phyloP scores from a whole-genome alignment of 176 grass and related monocot genomes.

The Chloris gayana region DNA sequence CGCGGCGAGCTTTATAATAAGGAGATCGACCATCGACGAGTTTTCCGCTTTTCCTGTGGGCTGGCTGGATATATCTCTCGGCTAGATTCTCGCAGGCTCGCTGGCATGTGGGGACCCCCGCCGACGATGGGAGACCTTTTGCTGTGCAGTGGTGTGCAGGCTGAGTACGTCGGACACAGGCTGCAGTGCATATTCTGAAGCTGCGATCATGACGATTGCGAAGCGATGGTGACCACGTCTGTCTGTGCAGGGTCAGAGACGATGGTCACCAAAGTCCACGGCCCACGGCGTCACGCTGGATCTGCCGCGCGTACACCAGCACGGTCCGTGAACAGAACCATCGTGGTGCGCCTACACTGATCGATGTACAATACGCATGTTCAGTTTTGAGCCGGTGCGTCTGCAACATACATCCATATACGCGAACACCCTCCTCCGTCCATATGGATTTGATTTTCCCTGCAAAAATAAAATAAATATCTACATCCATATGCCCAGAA shows the following conservation, averaged over 20 bases:
- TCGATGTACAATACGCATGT: not conserved
- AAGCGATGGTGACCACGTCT: not conserved
- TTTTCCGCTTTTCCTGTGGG: slow-evolving; percentile 36
- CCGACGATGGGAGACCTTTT: not conserved
- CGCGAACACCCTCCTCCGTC: no score
- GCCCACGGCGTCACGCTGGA: not conserved
- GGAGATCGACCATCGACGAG: not conserved
- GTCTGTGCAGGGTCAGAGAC: not conserved
- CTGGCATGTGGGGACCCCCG: not conserved
- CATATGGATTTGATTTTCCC: no score
- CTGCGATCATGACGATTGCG: not conserved
- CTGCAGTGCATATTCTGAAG: not conserved
- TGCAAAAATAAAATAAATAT: no score
- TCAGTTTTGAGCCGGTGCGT: not conserved
- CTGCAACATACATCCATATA: no score
- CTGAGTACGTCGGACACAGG: not conserved
- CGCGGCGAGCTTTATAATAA: slow-evolving; percentile 34
- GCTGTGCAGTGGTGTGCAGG: not conserved
- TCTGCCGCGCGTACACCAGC: not conserved
- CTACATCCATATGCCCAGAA: not conserved
- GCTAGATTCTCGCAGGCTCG: not conserved
- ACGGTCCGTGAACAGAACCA: not conserved
- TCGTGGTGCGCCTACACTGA: not conserved
- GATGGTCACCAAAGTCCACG: not conserved
- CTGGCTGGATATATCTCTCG: slow-evolving; percentile 18